Percentiles rank a stretch among this genome's conserved stretches.
phyloP scores from a whole-genome alignment of 1,284 basidiomycete genomes.

The Termitomyces sp. region DNA sequence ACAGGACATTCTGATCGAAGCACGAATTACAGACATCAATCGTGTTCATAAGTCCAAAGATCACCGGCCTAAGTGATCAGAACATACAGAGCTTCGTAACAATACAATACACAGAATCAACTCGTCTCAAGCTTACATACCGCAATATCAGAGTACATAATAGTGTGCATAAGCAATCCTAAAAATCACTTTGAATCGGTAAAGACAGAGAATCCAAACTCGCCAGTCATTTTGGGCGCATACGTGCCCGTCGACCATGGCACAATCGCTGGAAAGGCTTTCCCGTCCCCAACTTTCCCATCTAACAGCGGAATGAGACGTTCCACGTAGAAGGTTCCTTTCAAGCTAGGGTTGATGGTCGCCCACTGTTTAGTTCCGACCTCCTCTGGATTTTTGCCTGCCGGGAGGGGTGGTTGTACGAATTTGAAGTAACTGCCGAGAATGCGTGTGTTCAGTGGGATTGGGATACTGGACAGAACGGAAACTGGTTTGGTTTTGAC shows the following conservation, averaged over 20 bases:
- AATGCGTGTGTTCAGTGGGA: slow-evolving; percentile 18
- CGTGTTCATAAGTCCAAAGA: no score
- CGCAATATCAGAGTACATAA: no score
- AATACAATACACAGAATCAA: neutral
- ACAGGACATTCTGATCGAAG: no score
- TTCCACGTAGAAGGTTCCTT: slow-evolving; percentile 12
- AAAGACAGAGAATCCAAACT: neutral
- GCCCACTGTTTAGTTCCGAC: slow-evolving; percentile 21
- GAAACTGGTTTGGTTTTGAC: slow-evolving; percentile 23
- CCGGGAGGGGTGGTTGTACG: slow-evolving; percentile 21
- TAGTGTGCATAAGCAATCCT: neutral
- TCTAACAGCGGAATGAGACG: slow-evolving; percentile 15
- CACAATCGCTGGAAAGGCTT: slow-evolving; percentile 20
- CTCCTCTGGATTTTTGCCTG: slow-evolving; percentile 17
- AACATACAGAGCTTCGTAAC: no score
- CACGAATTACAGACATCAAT: no score
- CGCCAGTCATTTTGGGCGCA: neutral
- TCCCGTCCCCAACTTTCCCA: slow-evolving; percentile 22
- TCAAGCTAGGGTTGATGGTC: slow-evolving; percentile 14
- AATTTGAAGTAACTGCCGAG: slow-evolving; percentile 17
- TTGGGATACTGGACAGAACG: slow-evolving; percentile 20
- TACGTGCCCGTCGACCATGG: slow-evolving; percentile 17
- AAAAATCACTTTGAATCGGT: neutral
- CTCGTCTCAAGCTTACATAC: neutral
- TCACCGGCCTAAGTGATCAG: no score